These are phyloP conservation scores for Medicago arabica DNA, from an alignment of 306 rosid genomes.

Conservation along the genomic window DNA sequence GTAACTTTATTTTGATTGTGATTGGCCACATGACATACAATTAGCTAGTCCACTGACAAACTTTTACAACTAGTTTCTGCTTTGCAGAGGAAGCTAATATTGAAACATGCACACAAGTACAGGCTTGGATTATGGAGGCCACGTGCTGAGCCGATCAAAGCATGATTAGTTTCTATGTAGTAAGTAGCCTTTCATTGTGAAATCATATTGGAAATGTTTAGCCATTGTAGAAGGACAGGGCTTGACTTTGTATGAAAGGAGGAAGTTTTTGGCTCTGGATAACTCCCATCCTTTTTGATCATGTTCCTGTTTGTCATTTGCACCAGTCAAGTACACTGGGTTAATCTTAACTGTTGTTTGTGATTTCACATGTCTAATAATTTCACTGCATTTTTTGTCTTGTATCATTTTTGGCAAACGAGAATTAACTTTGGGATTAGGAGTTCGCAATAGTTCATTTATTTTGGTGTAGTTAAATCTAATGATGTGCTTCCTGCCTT, in stretches of 20 bases:
- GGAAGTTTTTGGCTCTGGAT: conserved; percentile 15
- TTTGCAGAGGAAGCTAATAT: conserved; percentile 84
- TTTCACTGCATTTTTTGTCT: conserved; percentile 33
- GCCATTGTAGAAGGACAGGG: not conserved
- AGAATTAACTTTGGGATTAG: not conserved
- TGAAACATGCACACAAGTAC: conserved; percentile 80
- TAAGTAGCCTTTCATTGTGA: conserved; percentile 27
- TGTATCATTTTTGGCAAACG: not conserved
- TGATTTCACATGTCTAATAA: conserved; percentile 1
- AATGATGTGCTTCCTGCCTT: conserved; percentile 8
- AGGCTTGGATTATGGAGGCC: conserved; percentile 94
- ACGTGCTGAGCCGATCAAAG: conserved; percentile 55
- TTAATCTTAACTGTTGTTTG: conserved; percentile 25
- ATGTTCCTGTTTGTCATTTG: conserved; percentile 28
- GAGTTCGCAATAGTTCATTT: conserved; percentile 24
- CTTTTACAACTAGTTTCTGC: conserved; percentile 41
- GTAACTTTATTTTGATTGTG: conserved; percentile 3
- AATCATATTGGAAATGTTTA: conserved; percentile 25
- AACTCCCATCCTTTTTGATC: conserved; percentile 26
- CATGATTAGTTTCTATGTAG: conserved; percentile 46
- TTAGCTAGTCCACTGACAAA: conserved; percentile 1
- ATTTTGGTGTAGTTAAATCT: conserved; percentile 11
- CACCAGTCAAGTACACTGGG: conserved; percentile 26
- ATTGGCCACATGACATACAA: conserved; percentile 2
- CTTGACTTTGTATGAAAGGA: conserved; percentile 30